Conservation (phyloP, 441 rosid species). For the Arabidopsis lyrata region DNA sequence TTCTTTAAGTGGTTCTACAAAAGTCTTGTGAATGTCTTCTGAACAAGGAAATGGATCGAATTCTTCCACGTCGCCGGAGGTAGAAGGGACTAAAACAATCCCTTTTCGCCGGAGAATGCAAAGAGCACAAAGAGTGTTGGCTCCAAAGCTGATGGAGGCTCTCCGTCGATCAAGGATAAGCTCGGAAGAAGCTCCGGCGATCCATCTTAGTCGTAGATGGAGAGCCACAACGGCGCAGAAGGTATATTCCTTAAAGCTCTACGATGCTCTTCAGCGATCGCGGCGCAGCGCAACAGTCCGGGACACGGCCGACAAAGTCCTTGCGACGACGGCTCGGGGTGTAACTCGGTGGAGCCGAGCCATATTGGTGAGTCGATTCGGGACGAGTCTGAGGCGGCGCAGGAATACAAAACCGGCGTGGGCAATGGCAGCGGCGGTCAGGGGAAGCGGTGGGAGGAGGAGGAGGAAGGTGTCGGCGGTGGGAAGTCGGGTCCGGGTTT, state of each 20-base stretch:
- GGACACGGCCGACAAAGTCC: slow-evolving; percentile 80
- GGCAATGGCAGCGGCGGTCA: slow-evolving; percentile 30
- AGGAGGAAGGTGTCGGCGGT: slow-evolving; percentile 64
- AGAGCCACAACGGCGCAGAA: slow-evolving; percentile 67
- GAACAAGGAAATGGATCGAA: slow-evolving; percentile 25
- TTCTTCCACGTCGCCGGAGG: slow-evolving; percentile 24
- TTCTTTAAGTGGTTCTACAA: background rate
- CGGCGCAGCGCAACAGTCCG: slow-evolving; percentile 55
- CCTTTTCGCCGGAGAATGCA: slow-evolving; percentile 30
- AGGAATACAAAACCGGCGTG: slow-evolving; percentile 48
- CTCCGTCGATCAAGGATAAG: slow-evolving; percentile 37
- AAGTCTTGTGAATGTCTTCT: slow-evolving; percentile 42
- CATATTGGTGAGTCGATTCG: slow-evolving; percentile 72
- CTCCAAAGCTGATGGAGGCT: slow-evolving; percentile 35
- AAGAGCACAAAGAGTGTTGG: slow-evolving; percentile 39
- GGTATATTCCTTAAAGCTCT: slow-evolving; percentile 77
- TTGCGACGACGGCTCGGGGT: slow-evolving; percentile 88
- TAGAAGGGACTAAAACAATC: slow-evolving; percentile 19
- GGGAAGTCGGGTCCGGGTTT: slow-evolving; percentile 70
- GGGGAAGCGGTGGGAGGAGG: slow-evolving; percentile 58
- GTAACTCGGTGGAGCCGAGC: slow-evolving; percentile 93
- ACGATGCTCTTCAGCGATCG: slow-evolving; percentile 69
- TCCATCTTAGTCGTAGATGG: slow-evolving; percentile 54
- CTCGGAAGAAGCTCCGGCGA: slow-evolving; percentile 9
- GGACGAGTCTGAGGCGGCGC: slow-evolving; percentile 64